Percentiles rank a stretch among this genome's conserved stretches.
Evolutionary conservation across 805 yeast genomes (phyloP).

Genomic region (Candida incommunis): DNA sequence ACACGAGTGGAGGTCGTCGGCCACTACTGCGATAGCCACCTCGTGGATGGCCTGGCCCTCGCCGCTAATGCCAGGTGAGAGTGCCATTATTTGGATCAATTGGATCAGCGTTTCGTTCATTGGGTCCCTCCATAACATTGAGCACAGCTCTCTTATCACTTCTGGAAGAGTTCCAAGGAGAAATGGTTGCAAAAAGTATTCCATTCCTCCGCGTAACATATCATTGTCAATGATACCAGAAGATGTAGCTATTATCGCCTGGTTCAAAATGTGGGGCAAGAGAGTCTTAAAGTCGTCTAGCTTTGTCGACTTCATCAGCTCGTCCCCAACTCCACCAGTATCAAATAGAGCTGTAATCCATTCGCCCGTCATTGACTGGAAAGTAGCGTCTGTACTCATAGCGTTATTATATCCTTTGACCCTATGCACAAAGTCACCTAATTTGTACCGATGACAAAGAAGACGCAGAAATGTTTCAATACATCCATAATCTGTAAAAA

Average conservation of each 20-base stretch:
- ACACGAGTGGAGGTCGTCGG: slow-evolving; percentile 14
- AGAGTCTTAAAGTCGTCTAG: slow-evolving; percentile 54
- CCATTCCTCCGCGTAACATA: slow-evolving; percentile 62
- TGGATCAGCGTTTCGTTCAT: slow-evolving; percentile 12
- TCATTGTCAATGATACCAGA: slow-evolving; percentile 42
- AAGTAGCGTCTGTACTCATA: slow-evolving; percentile 11
- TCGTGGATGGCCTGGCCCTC: slow-evolving; percentile 33
- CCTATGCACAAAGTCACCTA: slow-evolving; percentile 5
- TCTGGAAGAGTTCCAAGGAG: slow-evolving; percentile 43
- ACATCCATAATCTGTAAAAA: slow-evolving; percentile 55
- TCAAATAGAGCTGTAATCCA: slow-evolving; percentile 80
- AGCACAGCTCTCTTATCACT: slow-evolving; percentile 36
- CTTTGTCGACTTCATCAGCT: slow-evolving; percentile 50
- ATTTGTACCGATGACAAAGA: slow-evolving; percentile 26
- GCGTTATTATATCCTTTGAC: slow-evolving; percentile 10
- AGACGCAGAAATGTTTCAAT: slow-evolving; percentile 33
- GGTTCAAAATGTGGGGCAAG: slow-evolving; percentile 62
- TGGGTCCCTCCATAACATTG: slow-evolving; percentile 23
- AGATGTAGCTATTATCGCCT: slow-evolving; percentile 49
- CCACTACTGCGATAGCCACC: slow-evolving; percentile 22
- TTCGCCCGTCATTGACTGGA: slow-evolving; percentile 30
- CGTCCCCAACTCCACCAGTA: slow-evolving; percentile 75
- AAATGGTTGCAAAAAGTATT: slow-evolving; percentile 73
- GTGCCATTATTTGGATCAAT: slow-evolving; percentile 27
- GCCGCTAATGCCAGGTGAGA: slow-evolving; percentile 28